Evolutionary conservation across 2,329 filamentous ascomycete species (phyloP), one percentile per base, ranked within the genome.

Genomic region (Daldinia eschscholtzii): DNA sequence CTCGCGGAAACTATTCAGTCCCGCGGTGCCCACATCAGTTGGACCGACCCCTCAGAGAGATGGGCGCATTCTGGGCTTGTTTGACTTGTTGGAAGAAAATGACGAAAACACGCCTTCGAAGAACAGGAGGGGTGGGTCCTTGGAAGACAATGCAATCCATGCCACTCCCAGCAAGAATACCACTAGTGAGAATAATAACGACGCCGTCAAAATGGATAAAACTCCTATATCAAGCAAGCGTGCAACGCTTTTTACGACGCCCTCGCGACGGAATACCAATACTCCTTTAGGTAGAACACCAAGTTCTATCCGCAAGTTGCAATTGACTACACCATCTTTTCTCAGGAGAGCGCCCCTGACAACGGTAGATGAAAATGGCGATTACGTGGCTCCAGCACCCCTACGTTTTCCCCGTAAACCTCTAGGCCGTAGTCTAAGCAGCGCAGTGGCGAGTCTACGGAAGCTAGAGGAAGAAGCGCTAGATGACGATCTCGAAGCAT

Each of bases 11-110:
- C 81, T 91, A 5, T 91, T 91, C 75, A 89, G 87, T 64, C 87
- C 89, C 1, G 80, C 80, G 0, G 83, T 85, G 10, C 87, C 88
- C 2, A 89, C 87, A 4, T 87, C 85, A 0, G 87, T 96, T 68
- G 92, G 92, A 2, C 93, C 93, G 1, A 96, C 93, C 12, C 93
- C 93, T 2, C 93, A 95, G 75, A 89, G 89, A 68, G 91, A 95
- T 77, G 93, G 93, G 30, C 88, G 88, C 20, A 90, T 94, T 0
- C 83, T 96, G 2, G 92, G 93, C 4, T 81, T 96, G 18, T 96
- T 96, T 76, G 93, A 95, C 76, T 80, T 92, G 10, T 81, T 93
- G 6, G 81, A 83, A 28, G 84, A 87, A 64, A 82, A 83, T 46
- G 83, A 83, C 23, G 79, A 83, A 26, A 81, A 81, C 35, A 86